A percentile compares a stretch with the other conserved stretches of the same genome.
Evolutionary conservation across 169 alveolate genomes (phyloP).

Genomic region (Eimeria tenella): DNA sequence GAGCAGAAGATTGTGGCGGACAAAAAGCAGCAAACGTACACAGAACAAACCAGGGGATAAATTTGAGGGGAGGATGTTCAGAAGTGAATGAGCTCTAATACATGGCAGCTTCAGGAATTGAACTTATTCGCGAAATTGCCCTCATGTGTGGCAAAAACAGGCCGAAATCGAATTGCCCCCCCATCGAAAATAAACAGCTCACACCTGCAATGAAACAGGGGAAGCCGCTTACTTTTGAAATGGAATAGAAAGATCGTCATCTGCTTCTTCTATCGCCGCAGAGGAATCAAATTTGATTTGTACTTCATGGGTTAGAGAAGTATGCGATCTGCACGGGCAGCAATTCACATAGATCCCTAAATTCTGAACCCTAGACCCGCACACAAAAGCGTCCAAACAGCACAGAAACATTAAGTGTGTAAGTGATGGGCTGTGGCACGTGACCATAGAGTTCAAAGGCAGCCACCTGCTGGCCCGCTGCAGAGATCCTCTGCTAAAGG

Average conservation of each 20-base stretch:
- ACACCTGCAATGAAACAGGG: neutral
- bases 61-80: neutral
- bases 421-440: neutral
- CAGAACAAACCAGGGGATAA: neutral
- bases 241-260: constrained; percentile 64
- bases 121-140: too few species aligned
- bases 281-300: constrained; percentile 67
- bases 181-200: too few species aligned
- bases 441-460: neutral
- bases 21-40: neutral
- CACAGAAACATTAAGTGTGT: too few species aligned
- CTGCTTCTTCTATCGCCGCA: constrained; percentile 48
- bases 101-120: too few species aligned
- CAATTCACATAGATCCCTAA: neutral
- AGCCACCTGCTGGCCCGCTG: constrained; percentile 52
- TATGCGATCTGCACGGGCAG: constrained; percentile 20
- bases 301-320: constrained; percentile 56
- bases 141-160: too few species aligned
- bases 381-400: too few species aligned
- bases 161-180: too few species aligned
- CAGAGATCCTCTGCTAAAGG: constrained; percentile 63
- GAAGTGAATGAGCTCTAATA: neutral
- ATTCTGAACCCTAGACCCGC: too few species aligned
- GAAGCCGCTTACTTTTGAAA: constrained; percentile 31
- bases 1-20: neutral